phyloP scores from a whole-genome alignment of 768 basidiomycete species.

The Suillus placidus region DNA sequence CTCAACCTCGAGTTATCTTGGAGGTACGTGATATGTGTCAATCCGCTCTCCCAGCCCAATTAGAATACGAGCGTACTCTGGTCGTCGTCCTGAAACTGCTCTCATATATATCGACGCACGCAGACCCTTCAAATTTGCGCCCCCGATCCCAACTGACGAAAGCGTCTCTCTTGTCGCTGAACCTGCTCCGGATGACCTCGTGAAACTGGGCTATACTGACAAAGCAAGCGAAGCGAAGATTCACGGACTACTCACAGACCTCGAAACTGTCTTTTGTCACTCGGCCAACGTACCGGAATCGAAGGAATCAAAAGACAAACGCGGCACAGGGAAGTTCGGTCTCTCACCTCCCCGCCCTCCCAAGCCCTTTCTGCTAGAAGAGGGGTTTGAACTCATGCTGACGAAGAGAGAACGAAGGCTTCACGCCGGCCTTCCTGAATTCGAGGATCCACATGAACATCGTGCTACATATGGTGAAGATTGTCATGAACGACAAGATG shows the following conservation, averaged over 20 bases:
- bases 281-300: not conserved
- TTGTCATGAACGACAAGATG: not conserved
- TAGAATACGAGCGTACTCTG: not conserved
- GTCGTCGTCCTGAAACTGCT: conserved; percentile 6
- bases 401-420: conserved; percentile 28
- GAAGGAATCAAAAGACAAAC: conserved; percentile 14
- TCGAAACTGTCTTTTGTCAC: not conserved
- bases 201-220: conserved; percentile 13
- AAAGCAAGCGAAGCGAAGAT: conserved; percentile 3
- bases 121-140: conserved; percentile 53
- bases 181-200: conserved; percentile 16
- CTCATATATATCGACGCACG: conserved; percentile 1
- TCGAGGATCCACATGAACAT: conserved; percentile 1
- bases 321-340: conserved; percentile 28
- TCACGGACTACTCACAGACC: not conserved
- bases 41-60: not conserved
- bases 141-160: conserved; percentile 34
- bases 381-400: conserved; percentile 24
- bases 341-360: conserved; percentile 22
- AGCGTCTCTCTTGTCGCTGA: conserved; percentile 27
- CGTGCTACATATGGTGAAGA: not conserved
- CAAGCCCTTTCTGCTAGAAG: not conserved
- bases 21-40: conserved; percentile 49
- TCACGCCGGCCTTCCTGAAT: conserved; percentile 15
- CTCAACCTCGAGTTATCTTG: conserved; percentile 66